These are phyloP conservation scores for Talinum fruticosum DNA, from an alignment of 148 eudicot genomes.

Conservation along the genomic window DNA sequence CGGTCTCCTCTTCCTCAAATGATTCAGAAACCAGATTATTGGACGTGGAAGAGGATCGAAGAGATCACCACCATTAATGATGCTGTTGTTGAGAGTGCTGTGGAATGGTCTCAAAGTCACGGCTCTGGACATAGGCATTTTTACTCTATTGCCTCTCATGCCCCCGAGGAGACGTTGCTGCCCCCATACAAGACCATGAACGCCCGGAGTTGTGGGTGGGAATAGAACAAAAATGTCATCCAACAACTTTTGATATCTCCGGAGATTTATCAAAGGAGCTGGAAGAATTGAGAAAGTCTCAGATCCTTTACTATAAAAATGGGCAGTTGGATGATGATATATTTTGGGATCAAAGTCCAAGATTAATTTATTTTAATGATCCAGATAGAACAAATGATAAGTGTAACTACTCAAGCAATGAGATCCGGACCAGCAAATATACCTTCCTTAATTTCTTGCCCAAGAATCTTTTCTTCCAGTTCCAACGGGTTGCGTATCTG, in stretches of 20 bases:
- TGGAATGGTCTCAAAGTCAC: slow-evolving; percentile 24
- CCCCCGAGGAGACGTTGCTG: slow-evolving; percentile 29
- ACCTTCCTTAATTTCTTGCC: slow-evolving; percentile 83
- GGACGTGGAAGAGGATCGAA: slow-evolving; percentile 37
- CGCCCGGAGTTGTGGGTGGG: slow-evolving; percentile 68
- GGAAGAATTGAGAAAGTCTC: slow-evolving; percentile 45
- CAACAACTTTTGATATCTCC: slow-evolving; percentile 44
- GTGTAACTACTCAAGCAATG: slow-evolving; percentile 66
- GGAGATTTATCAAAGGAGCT: slow-evolving; percentile 40
- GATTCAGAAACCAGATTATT: slow-evolving; percentile 27
- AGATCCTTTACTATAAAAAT: slow-evolving; percentile 48
- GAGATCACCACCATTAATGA: slow-evolving; percentile 26
- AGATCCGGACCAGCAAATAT: slow-evolving; percentile 85
- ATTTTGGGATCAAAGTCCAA: slow-evolving; percentile 55
- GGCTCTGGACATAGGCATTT: slow-evolving; percentile 29
- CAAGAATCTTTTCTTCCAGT: slow-evolving; percentile 87
- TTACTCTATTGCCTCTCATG: slow-evolving; percentile 36
- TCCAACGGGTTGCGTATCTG: slow-evolving; percentile 88
- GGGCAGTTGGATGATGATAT: slow-evolving; percentile 67
- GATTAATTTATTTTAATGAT: slow-evolving; percentile 52
- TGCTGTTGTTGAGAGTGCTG: slow-evolving; percentile 25
- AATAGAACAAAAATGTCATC: slow-evolving; percentile 45
- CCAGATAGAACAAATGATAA: slow-evolving; percentile 70
- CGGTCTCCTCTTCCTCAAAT: slow-evolving; percentile 33
- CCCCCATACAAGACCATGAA: slow-evolving; percentile 48